These are phyloP conservation scores for Monosporascus sp. DNA, from an alignment of 2,329 filamentous ascomycete genomes.

Conservation along the genomic window DNA sequence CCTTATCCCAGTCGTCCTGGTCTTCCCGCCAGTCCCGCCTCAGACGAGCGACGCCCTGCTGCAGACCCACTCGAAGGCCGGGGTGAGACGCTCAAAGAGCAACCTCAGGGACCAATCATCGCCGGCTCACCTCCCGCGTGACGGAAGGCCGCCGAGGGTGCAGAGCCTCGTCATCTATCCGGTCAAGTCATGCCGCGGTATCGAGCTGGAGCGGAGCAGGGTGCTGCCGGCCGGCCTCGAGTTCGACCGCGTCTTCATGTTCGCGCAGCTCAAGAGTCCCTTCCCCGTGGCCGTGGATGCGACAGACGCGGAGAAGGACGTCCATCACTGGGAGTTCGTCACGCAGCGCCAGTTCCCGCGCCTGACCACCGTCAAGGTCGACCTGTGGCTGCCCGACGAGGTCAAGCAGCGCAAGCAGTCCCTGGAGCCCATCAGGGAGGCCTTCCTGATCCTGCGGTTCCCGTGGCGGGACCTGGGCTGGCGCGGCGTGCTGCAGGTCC, in stretches of 20 bases:
- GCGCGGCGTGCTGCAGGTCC: conserved; percentile 38
- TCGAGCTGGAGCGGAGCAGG: conserved; percentile 62
- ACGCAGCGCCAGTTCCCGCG: conserved; percentile 64
- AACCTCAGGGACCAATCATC: conserved; percentile 26
- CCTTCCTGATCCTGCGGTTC: conserved; percentile 63
- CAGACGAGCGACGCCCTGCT: conserved; percentile 47
- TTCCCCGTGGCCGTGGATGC: conserved; percentile 36
- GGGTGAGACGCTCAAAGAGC: conserved; percentile 32
- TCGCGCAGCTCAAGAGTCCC: conserved; percentile 60
- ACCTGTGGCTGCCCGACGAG: conserved; percentile 65
- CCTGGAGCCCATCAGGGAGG: conserved; percentile 43
- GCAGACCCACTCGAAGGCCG: conserved; percentile 48
- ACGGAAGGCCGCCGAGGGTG: conserved; percentile 23
- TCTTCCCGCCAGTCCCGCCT: conserved; percentile 50
- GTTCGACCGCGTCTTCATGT: conserved; percentile 77
- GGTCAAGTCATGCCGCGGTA: conserved; percentile 72
- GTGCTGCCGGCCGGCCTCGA: conserved; percentile 66
- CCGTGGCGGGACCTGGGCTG: conserved; percentile 50
- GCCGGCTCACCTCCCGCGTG: conserved; percentile 12
- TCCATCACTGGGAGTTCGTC: conserved; percentile 62
- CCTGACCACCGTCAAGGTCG: conserved; percentile 63
- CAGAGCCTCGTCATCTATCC: conserved; percentile 76
- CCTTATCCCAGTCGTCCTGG: conserved; percentile 45
- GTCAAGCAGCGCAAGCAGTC: conserved; percentile 45
- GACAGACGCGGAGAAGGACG: conserved; percentile 28